Percentiles rank a stretch among this genome's conserved stretches.
phyloP scores from a whole-genome alignment of 306 rosid species.

The Macrotyloma uniflorum region DNA sequence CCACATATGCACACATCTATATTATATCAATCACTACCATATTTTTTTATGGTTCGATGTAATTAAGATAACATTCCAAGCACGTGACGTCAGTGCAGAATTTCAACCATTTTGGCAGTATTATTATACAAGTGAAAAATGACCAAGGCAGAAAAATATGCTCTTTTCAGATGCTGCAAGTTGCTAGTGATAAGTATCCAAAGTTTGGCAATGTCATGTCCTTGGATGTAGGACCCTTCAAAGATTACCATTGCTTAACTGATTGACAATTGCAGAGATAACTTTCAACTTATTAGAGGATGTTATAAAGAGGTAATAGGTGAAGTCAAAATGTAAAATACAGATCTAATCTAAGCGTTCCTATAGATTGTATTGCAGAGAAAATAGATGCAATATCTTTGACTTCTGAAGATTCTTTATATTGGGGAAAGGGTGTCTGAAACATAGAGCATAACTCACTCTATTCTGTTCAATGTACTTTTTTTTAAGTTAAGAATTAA shows the following conservation, averaged over 20 bases:
- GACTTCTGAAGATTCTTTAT: too few species aligned
- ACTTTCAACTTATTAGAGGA: background rate
- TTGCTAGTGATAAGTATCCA: background rate
- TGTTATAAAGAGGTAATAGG: background rate
- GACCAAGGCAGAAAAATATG: background rate
- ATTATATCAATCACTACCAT: background rate
- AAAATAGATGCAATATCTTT: too few species aligned
- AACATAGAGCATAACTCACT: too few species aligned
- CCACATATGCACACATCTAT: background rate
- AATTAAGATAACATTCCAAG: background rate
- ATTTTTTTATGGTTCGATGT: background rate
- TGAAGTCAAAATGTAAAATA: background rate
- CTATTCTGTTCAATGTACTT: too few species aligned
- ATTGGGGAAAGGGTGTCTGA: too few species aligned
- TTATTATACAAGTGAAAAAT: background rate
- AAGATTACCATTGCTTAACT: slow-evolving; percentile 13
- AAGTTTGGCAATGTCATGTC: background rate
- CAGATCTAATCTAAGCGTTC: background rate
- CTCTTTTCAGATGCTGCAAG: background rate
- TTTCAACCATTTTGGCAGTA: slow-evolving; percentile 23
- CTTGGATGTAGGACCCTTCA: background rate
- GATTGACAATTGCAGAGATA: background rate
- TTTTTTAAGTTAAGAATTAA: too few species aligned
- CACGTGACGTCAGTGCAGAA: background rate
- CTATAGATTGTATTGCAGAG: too few species aligned